Base-by-base conservation (phyloP, 1,139 yeast genomes). In the Maudiozyma humilis region DNA sequence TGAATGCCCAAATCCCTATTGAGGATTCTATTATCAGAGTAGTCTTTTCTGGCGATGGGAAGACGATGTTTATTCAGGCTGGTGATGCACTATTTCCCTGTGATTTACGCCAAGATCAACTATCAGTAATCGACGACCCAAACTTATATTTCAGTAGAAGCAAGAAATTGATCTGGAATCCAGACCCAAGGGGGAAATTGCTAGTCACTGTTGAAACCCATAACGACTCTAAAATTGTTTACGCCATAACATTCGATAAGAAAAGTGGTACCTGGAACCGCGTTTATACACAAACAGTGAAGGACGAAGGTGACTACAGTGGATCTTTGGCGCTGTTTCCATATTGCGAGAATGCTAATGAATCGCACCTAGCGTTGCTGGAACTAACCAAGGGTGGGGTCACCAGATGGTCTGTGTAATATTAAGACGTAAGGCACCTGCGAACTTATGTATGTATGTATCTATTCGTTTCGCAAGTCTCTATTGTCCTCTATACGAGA, bases 1-100 rank as follows among this genome's bases (percentile, higher is more conserved):
- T 49, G 14, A 47, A 45, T 3, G 32, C 46, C 27, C 50, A 55
- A 20, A 50, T 53, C 2, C 51, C 64, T 3, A 55, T 53, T 8
- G 53, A 59, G 27, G 53, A 60, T 0, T 43, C 47, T 1, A 68
- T 78, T 4, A 53, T 62, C 4, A 62, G 67, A 17, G 54, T 82
- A 1, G 57, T 62, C 40, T 83, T 83, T 65, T 81, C 83, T 7
- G 67, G 72, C 23, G 83, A 83, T 56, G 93, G 93, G 4, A 82
- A 79, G 61, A 81, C 87, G 82, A 62, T 82, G 43, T 67, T 65
- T 54, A 62, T 70, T 51, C 44, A 51, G 12, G 52, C 60, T 25
- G 52, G 50, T 8, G 47, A 41, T 12, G 31, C 43, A 17, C 45
- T 69, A 2, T 72, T 74, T 41, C 67, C 81, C n/a, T 68, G 73